phyloP scores from a whole-genome alignment of 176 grass and related monocot species.

The Lolium rigidum region DNA sequence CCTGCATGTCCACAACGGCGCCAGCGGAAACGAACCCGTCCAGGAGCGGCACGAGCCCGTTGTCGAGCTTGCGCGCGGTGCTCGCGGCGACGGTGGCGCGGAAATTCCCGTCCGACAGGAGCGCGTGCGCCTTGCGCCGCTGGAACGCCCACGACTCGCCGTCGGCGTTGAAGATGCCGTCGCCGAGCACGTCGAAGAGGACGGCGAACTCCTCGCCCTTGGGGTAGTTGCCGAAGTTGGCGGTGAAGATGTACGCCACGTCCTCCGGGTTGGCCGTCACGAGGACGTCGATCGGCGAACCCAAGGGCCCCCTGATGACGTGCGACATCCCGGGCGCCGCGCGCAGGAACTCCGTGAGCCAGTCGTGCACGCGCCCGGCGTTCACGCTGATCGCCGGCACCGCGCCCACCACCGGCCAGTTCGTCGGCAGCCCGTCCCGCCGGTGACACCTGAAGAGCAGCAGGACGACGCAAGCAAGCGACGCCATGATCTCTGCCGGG shows the following conservation, averaged over 20 bases:
- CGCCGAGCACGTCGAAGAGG: slow-evolving; percentile 74
- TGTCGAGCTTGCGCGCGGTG: slow-evolving; percentile 61
- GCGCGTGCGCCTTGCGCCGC: slow-evolving; percentile 57
- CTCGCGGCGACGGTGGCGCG: slow-evolving; percentile 36
- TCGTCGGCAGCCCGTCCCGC: slow-evolving; percentile 47
- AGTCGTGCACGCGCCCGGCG: slow-evolving; percentile 58
- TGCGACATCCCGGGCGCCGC: slow-evolving; percentile 34
- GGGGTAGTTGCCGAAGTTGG: not conserved
- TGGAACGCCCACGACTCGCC: slow-evolving; percentile 76
- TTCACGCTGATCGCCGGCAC: slow-evolving; percentile 47
- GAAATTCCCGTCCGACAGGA: slow-evolving; percentile 60
- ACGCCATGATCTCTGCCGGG: slow-evolving; percentile 48
- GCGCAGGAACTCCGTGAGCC: slow-evolving; percentile 42
- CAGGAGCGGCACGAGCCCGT: slow-evolving; percentile 58
- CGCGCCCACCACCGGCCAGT: slow-evolving; percentile 71
- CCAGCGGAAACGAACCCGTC: slow-evolving; percentile 38
- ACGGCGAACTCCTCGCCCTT: slow-evolving; percentile 65
- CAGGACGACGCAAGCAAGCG: slow-evolving; percentile 46
- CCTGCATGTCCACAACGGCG: slow-evolving; percentile 60
- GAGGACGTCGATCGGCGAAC: slow-evolving; percentile 58
- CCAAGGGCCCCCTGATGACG: slow-evolving; percentile 48
- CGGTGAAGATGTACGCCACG: slow-evolving; percentile 70
- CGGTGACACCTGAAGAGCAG: not conserved
- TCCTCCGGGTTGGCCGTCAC: slow-evolving; percentile 69
- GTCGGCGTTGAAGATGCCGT: slow-evolving; percentile 79